phyloP scores from a whole-genome alignment of 495 filamentous ascomycete genomes.

The Bombardia bombarda region DNA sequence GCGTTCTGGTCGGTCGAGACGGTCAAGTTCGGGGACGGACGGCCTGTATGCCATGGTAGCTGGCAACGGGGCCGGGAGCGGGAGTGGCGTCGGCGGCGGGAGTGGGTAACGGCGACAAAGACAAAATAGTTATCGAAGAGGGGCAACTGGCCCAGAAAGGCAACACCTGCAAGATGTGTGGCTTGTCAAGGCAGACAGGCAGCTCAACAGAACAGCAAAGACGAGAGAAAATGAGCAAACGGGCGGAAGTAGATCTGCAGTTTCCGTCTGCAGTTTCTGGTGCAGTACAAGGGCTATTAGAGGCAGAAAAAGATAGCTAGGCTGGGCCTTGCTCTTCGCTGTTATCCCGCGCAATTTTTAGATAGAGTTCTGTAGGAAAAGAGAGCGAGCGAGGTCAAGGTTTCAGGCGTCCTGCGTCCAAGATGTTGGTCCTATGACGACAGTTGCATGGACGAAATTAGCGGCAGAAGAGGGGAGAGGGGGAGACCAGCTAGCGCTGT shows the following conservation, averaged over 20 bases:
- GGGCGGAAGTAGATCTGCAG: no score
- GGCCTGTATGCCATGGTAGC: constrained; percentile 22
- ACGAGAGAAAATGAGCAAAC: no score
- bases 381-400: constrained; percentile 1
- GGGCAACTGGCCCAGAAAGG: no score
- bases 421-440: constrained; percentile 2
- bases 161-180: no score
- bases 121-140: not conserved
- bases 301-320: no score
- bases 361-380: no score
- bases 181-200: no score
- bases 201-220: no score
- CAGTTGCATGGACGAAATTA: not conserved
- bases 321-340: no score
- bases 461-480: not conserved
- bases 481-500: not conserved
- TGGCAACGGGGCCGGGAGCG: not conserved
- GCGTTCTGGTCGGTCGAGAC: constrained; percentile 20
- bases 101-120: not conserved
- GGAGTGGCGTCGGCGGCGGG: not conserved
- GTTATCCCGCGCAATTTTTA: no score
- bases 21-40: constrained; percentile 27
- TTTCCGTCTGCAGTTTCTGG: no score
- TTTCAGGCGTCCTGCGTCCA: constrained; percentile 1
- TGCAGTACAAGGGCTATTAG: no score